Evolutionary conservation across 768 basidiomycete species (phyloP), one percentile per base, ranked within the genome.

Genomic region (Pleurotus citrinopileatus): DNA sequence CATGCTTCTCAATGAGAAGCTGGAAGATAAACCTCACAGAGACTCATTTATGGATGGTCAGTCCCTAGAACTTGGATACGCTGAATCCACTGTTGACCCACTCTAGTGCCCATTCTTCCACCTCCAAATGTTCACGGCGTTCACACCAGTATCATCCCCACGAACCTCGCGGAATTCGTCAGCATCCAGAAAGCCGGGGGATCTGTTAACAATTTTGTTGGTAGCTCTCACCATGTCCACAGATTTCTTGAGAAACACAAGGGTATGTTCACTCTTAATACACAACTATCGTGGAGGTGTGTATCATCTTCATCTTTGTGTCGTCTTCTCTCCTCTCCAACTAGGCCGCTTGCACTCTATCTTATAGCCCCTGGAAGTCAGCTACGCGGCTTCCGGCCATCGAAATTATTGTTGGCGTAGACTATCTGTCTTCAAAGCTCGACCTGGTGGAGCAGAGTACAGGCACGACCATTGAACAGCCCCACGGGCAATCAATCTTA

Each of bases 201-300:
- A 8, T 17, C 27, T 20, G 15, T 52, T 7, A 45, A 9, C 22
- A 34, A 45, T 15, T 9, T 8, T 7, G 3, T 13, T 19, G 20
- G 20, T 25, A 37, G 6, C 8, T 12, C 19, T 6, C 36, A 9
- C 17, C 28, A 23, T n/a, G 34, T 17, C 6, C 61, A 65, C 44
- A 60, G 57, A 22, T 79, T 75, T 52, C 59, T 87, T 58, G 79
- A 74, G 63, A 80, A 80, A 58, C 77, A 73, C 13, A 84, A 80
- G 60, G 87, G 87, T 1, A 64, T 82, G 19, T 76, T 80, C 52
- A 73, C 85, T 3, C 70, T 89, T 3, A 72, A 76, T 19, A 71
- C 89, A 12, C 75, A 81, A 27, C 68, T 91, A 46, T 82, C 84
- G 12, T 90, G 88, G 88, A 77, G 79, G 87, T 87, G 54, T 45